Percentiles rank a stretch among this genome's conserved stretches.
phyloP scores from a whole-genome alignment of 1,139 yeast genomes.

The Yamadazyma diddensiae region DNA sequence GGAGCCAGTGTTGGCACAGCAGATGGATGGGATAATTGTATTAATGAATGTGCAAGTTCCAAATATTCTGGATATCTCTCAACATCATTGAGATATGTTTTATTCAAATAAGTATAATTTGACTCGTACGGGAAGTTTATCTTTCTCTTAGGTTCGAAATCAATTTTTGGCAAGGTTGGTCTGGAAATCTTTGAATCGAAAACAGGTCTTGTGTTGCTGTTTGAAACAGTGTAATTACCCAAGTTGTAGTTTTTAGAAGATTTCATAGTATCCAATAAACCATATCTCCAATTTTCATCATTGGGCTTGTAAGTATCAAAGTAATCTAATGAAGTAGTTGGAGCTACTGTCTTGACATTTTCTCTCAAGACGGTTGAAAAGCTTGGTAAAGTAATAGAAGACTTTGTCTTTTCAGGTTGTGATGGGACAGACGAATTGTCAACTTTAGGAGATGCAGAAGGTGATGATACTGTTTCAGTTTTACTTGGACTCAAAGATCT shows the following conservation, averaged over 20 bases:
- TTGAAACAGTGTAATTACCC: constrained; percentile 7
- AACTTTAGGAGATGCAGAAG: background rate
- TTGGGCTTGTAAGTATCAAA: constrained; percentile 49
- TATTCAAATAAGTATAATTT: constrained; percentile 49
- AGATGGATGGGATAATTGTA: constrained; percentile 28
- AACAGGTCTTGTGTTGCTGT: constrained; percentile 26
- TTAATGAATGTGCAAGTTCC: constrained; percentile 45
- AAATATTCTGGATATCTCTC: constrained; percentile 47
- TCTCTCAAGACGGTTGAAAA: constrained; percentile 35
- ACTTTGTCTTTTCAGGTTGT: constrained; percentile 7
- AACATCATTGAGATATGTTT: constrained; percentile 44
- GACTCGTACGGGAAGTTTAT: constrained; percentile 56
- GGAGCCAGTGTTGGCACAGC: constrained; percentile 3
- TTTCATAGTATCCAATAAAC: constrained; percentile 34
- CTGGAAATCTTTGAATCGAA: constrained; percentile 41
- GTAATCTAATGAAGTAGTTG: constrained; percentile 46
- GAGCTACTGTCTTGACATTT: constrained; percentile 27
- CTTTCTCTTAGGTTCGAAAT: constrained; percentile 33
- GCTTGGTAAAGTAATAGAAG: constrained; percentile 33
- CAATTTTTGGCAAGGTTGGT: constrained; percentile 22
- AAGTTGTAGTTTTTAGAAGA: constrained; percentile 19
- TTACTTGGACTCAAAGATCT: constrained; percentile 36
- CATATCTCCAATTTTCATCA: constrained; percentile 48
- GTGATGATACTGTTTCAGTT: constrained; percentile 6
- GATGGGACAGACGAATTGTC: constrained; percentile 3